Evolutionary conservation across 2,329 filamentous ascomycete species (phyloP), one percentile per base, ranked within the genome.

Genomic region (Penicillium thymicola): DNA sequence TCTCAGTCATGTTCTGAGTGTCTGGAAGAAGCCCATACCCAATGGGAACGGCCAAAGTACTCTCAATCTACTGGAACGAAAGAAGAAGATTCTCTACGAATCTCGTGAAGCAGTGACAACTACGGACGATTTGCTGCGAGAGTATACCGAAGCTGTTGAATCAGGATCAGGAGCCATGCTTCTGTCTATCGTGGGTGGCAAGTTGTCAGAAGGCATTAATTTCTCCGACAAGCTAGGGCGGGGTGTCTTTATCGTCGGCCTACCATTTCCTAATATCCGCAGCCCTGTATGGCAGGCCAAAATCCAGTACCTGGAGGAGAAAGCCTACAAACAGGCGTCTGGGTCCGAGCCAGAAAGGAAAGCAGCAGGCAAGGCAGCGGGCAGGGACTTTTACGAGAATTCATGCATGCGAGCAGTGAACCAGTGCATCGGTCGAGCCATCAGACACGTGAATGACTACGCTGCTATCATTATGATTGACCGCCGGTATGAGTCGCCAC

Each of bases 201-300:
- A 93, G 64, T 88, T 99, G 76, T 96, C 90, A 56, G 94, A 99
- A 75, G 94, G 94, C 62, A 99, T 99, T 77, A 99, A 99, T 75
- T 99, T 99, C 77, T 93, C 90, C 0, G 92, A 99, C 75, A 81
- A 83, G 3, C 85, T 99, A 0, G 94, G 94, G 1, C 87, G 94
- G 27, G 93, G 90, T 52, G 92, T 99, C 9, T 79, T 96, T 14
- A 89, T 97, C n/a, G 85, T 97, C 14, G 94, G 94, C 0, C 78
- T 99, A 4, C 94, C 94, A 0, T 99, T 95, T 65, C 92, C 94
- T 0, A 99, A 97, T 65, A 86, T 92, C 51, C 85, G 89, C 64
- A 91, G 89, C 10, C 87, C 92, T 1, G 91, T 97, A 67, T 97
- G 93, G 93, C 92, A 90, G 72, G 91, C 93, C 0, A 93, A 93